phyloP scores from a whole-genome alignment of 2,329 filamentous ascomycete genomes.

The Leptosphaerulina australis region DNA sequence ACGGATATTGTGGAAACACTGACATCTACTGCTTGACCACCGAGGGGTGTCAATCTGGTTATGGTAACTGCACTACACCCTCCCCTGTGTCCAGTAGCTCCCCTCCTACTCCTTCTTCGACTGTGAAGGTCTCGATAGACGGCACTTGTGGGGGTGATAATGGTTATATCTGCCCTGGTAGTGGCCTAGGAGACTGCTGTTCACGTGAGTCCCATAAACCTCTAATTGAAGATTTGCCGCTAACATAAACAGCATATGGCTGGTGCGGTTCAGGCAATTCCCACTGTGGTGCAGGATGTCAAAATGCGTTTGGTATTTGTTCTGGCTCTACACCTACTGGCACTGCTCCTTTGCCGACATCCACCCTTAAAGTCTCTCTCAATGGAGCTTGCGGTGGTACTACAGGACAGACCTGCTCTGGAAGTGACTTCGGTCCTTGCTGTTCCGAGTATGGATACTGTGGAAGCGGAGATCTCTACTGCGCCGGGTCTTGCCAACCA shows the following conservation, averaged over 20 bases:
- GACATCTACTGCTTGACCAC: slow-evolving; percentile 28
- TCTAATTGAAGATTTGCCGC: neutral
- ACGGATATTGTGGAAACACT: slow-evolving; percentile 47
- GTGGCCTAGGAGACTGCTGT: slow-evolving; percentile 28
- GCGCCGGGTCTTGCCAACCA: slow-evolving; percentile 7
- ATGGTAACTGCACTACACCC: slow-evolving; percentile 27
- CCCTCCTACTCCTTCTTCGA: slow-evolving; percentile 11
- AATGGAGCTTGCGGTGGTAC: slow-evolving; percentile 16
- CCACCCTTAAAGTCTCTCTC: slow-evolving; percentile 12
- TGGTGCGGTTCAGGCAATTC: slow-evolving; percentile 17
- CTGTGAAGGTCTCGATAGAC: slow-evolving; percentile 15
- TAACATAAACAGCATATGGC: slow-evolving; percentile 15
- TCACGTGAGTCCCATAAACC: slow-evolving; percentile 3
- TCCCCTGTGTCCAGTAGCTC: slow-evolving; percentile 8
- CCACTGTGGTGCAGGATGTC: slow-evolving; percentile 18
- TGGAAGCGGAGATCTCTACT: slow-evolving; percentile 1
- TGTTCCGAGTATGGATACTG: slow-evolving; percentile 15
- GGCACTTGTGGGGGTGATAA: slow-evolving; percentile 21
- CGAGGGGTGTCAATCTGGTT: slow-evolving; percentile 35
- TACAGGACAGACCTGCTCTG: slow-evolving; percentile 14
- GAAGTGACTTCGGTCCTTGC: slow-evolving; percentile 11
- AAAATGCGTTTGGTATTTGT: slow-evolving; percentile 20
- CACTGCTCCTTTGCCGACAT: slow-evolving; percentile 20
- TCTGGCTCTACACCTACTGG: slow-evolving; percentile 10
- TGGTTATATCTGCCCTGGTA: slow-evolving; percentile 24